These are phyloP conservation scores for Pythium angustatum DNA, from an alignment of 352 stramenopile species.

Conservation along the genomic window DNA sequence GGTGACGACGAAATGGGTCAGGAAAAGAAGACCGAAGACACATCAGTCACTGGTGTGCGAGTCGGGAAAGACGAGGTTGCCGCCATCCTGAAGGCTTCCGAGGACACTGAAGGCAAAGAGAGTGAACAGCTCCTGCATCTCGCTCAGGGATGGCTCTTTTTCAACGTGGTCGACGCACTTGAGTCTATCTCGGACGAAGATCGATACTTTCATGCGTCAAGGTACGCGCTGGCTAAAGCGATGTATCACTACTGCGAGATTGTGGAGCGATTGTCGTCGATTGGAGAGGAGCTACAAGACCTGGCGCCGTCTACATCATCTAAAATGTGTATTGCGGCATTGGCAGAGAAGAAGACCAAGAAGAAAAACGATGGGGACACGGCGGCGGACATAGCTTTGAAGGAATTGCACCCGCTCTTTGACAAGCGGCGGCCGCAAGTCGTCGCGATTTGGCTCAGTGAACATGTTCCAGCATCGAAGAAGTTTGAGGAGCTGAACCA, in stretches of 20 bases:
- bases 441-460: conserved; percentile 66
- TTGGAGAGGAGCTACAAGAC: background rate
- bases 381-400: conserved; percentile 22
- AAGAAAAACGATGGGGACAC: conserved; percentile 21
- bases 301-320: background rate
- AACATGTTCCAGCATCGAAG: conserved; percentile 66
- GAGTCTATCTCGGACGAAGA: conserved; percentile 79
- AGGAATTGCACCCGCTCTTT: conserved; percentile 37
- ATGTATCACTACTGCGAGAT: conserved; percentile 55
- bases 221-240: conserved; percentile 55
- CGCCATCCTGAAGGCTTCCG: conserved; percentile 29
- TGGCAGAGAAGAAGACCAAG: conserved; percentile 13
- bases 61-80: conserved; percentile 50
- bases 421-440: conserved; percentile 40
- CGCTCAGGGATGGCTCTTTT: conserved; percentile 41
- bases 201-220: conserved; percentile 78
- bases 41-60: conserved; percentile 15
- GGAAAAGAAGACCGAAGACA: conserved; percentile 13
- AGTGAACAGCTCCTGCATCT: conserved; percentile 27
- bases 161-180: conserved; percentile 75
- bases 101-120: background rate
- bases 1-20: conserved; percentile 8
- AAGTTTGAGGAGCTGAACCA: conserved; percentile 85
- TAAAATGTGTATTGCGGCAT: conserved; percentile 3
- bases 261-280: conserved; percentile 17